These are phyloP conservation scores for Linanthus parryae DNA, from an alignment of 148 eudicot genomes.

Conservation along the genomic window DNA sequence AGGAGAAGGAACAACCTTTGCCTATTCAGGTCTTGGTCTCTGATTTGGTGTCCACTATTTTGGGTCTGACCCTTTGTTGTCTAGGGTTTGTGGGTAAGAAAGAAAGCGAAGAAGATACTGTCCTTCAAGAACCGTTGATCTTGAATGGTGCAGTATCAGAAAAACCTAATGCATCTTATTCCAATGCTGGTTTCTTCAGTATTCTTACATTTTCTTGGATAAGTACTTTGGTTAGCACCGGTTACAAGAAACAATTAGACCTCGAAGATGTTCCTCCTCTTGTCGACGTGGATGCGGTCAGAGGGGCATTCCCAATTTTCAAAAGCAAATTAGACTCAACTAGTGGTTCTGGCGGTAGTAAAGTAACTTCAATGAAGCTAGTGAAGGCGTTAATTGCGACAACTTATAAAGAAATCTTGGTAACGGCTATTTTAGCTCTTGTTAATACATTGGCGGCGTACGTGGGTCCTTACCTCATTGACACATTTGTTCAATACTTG, in stretches of 20 bases:
- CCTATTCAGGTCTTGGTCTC: slow-evolving; percentile 29
- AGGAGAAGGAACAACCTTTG: too few relatives aligned
- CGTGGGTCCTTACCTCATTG: slow-evolving; percentile 48
- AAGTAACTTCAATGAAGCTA: slow-evolving; percentile 34
- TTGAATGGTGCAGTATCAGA: slow-evolving; percentile 29
- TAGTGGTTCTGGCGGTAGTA: slow-evolving; percentile 17
- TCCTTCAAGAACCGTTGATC: slow-evolving; percentile 31
- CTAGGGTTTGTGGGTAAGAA: slow-evolving; percentile 29
- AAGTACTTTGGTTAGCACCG: slow-evolving; percentile 28
- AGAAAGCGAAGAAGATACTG: slow-evolving; percentile 16
- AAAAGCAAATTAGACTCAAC: slow-evolving; percentile 23
- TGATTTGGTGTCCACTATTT: slow-evolving; percentile 28
- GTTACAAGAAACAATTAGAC: slow-evolving; percentile 44
- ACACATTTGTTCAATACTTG: slow-evolving; percentile 51
- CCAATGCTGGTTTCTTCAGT: slow-evolving; percentile 38
- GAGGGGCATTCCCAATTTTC: slow-evolving; percentile 31
- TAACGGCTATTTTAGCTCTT: slow-evolving; percentile 29
- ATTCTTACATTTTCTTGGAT: slow-evolving; percentile 44
- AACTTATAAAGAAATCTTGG: slow-evolving; percentile 30
- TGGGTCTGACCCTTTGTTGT: slow-evolving; percentile 32
- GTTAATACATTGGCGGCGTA: slow-evolving; percentile 31
- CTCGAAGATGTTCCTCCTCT: slow-evolving; percentile 59
- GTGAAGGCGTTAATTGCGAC: slow-evolving; percentile 34
- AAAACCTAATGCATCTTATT: slow-evolving; percentile 19
- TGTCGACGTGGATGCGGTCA: slow-evolving; percentile 32